Evolutionary conservation across 2,329 filamentous ascomycete genomes (phyloP).

Genomic region (Hymenoscyphus repandus): DNA sequence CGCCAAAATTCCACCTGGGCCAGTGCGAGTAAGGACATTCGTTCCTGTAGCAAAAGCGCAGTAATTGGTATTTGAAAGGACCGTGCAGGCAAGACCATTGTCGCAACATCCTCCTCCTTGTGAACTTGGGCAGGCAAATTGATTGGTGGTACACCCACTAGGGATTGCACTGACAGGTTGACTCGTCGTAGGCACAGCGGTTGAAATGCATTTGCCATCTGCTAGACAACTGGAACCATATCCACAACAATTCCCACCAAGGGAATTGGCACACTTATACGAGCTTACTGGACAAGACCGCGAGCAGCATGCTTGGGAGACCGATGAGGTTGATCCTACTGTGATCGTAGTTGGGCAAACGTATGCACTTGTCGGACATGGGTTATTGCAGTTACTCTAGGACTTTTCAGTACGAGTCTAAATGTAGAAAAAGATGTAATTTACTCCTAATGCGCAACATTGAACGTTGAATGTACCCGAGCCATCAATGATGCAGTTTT

Average conservation of each 20-base stretch:
- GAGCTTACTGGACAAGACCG: constrained; percentile 30
- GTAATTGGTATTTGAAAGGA: constrained; percentile 33
- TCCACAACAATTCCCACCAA: constrained; percentile 41
- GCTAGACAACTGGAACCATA: constrained; percentile 40
- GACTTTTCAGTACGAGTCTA: neutral
- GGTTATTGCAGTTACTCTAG: constrained; percentile 32
- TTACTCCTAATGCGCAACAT: neutral
- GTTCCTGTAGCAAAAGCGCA: constrained; percentile 36
- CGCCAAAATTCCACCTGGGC: constrained; percentile 30
- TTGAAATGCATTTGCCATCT: constrained; percentile 32
- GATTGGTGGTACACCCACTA: constrained; percentile 40
- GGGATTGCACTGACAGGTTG: constrained; percentile 32
- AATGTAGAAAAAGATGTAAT: neutral
- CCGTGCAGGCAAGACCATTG: constrained; percentile 39
- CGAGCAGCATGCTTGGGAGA: constrained; percentile 28
- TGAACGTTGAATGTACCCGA: neutral
- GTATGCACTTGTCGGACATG: constrained; percentile 29
- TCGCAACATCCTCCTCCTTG: constrained; percentile 47
- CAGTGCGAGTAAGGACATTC: constrained; percentile 27
- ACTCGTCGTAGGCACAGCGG: constrained; percentile 18
- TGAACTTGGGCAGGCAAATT: constrained; percentile 37
- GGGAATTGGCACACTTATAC: constrained; percentile 31
- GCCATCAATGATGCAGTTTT: neutral
- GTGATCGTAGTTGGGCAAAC: constrained; percentile 30
- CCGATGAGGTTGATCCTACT: constrained; percentile 11